Evolutionary conservation across 352 stramenopile species (phyloP).

Genomic region (Globisporangium polare): DNA sequence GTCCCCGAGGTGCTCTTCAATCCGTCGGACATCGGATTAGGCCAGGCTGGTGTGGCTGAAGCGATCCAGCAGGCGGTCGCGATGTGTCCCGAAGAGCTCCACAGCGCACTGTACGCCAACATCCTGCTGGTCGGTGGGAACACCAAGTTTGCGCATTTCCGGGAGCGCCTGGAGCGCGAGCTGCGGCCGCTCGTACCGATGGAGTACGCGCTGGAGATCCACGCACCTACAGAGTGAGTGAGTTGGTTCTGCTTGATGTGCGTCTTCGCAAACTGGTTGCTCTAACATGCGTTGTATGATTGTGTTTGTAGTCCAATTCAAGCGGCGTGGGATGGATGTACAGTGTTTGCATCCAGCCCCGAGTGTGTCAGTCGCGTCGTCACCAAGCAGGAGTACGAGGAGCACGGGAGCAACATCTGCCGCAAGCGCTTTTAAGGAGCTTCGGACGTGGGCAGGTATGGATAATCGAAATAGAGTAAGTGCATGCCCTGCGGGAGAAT

Average conservation of each 20-base stretch:
- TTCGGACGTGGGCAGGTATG: not conserved
- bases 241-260: not conserved
- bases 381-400: constrained; percentile 70
- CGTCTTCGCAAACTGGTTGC: not conserved
- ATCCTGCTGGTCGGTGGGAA: constrained; percentile 88
- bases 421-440: constrained; percentile 23
- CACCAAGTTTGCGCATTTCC: constrained; percentile 84
- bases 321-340: constrained; percentile 54
- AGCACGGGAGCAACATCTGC: constrained; percentile 74
- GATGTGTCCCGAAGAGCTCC: constrained; percentile 68
- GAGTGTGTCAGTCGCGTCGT: constrained; percentile 32
- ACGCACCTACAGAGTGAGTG: constrained; percentile 45
- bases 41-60: constrained; percentile 82
- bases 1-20: constrained; percentile 92
- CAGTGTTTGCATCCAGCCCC: constrained; percentile 29
- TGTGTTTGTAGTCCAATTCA: constrained; percentile 42
- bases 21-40: constrained; percentile 88
- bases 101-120: constrained; percentile 78
- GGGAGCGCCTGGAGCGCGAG: constrained; percentile 58
- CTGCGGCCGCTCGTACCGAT: constrained; percentile 50
- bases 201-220: constrained; percentile 44
- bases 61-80: constrained; percentile 83
- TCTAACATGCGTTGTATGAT: not conserved
- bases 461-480: not conserved
- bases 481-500: not conserved